phyloP scores from a whole-genome alignment of 176 grass and related monocot species.

The Leersia perrieri region DNA sequence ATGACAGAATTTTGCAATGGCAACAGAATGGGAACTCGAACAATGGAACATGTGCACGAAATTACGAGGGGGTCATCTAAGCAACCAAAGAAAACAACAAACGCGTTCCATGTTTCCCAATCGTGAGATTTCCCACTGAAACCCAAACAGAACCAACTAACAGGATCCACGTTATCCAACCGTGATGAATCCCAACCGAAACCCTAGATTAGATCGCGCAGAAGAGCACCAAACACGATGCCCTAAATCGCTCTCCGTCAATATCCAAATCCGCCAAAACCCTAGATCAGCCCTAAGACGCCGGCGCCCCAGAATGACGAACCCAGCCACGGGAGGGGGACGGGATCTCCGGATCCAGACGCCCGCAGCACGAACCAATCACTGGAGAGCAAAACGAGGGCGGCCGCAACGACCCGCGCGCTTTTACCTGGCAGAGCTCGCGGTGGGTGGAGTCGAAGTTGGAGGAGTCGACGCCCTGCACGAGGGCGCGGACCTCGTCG shows the following conservation, averaged over 20 bases:
- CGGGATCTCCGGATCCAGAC: conserved; percentile 31
- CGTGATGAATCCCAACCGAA: not conserved
- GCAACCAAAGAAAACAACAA: not conserved
- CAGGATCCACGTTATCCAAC: not conserved
- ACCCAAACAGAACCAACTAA: not conserved
- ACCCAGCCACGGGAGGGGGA: not conserved
- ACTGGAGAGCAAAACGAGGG: not conserved
- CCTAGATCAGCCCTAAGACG: conserved; percentile 25
- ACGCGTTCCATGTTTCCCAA: not conserved
- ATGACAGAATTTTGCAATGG: not conserved
- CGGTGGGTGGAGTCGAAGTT: conserved; percentile 43
- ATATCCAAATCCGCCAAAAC: conserved; percentile 21
- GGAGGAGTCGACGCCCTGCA: conserved; percentile 53
- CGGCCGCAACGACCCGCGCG: not conserved
- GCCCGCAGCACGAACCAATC: conserved; percentile 5
- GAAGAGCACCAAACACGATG: not conserved
- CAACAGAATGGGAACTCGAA: not conserved
- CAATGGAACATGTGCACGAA: not conserved
- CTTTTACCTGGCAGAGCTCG: conserved; percentile 55
- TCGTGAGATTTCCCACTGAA: not conserved
- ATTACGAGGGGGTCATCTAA: not conserved
- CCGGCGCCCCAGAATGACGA: not conserved
- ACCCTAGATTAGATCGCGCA: conserved; percentile 1
- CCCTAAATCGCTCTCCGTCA: not conserved
- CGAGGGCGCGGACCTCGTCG: conserved; percentile 61